Base-by-base conservation (phyloP, 345 rosid species). In the Syzygium grande region DNA sequence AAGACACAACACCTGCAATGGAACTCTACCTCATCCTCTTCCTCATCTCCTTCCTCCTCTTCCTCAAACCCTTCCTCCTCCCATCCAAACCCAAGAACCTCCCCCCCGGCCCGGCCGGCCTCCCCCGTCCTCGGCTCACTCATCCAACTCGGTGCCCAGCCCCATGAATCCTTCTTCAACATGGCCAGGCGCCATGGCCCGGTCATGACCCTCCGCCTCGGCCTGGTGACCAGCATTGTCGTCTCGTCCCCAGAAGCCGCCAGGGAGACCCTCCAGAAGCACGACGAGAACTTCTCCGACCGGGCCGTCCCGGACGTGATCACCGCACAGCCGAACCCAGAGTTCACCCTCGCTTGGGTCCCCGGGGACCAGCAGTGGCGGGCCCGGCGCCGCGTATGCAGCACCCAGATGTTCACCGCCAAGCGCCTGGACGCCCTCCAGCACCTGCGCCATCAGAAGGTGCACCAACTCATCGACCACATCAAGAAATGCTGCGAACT, bases 171-270 rank as follows among this genome's bases (percentile, higher is more conserved):
- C 51, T 89, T 92, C 85, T 79, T 61, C 84, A 53, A 91, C 73
- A 89, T 92, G 78, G 87, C 94, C 86, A 85, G 87, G 87, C 88
- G 85, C 30, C 77, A 93, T 78, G 93, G 93, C 89, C 92, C 92
- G 9, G 86, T 93, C 49, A 90, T 93, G 91, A 73, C 89, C 52
- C 90, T 93, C 88, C 90, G 85, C 63, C 88, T 93, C 6, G 94
- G 94, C 63, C 58, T 9, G 25, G 84, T 89, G 59, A 90, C 91
- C 30, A 88, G 91, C 38, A 52, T 93, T 65, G 85, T 93, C 51
- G 88, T 84, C 85, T 89, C 92, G 52, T 89, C 92, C 12, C 86
- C 92, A 1, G 91, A 87, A 27, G 53, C 89, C 29, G 94, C 92
- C 83, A 59, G 86, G 73, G 90, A 91, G 77, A 78, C 92, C 86